A percentile compares a stretch with the other conserved stretches of the same genome.
These are phyloP conservation scores for Diospyros lotus DNA, from an alignment of 148 eudicot species.

Conservation along the genomic window DNA sequence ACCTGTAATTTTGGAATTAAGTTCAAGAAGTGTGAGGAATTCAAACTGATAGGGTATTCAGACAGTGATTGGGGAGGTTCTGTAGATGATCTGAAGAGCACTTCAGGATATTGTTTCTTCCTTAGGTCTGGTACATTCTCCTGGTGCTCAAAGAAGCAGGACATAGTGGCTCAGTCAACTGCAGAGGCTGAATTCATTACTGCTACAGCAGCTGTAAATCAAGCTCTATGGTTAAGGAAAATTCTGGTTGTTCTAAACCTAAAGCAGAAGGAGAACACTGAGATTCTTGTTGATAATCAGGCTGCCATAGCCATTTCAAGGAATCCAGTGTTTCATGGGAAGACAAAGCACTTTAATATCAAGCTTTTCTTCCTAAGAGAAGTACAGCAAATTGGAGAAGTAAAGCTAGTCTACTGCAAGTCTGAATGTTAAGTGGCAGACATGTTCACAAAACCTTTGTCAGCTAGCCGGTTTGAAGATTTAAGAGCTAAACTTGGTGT, in stretches of 20 bases:
- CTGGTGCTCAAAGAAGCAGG: no score
- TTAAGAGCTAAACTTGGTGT: neutral
- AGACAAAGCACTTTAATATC: neutral
- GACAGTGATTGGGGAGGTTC: no score
- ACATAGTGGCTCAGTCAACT: no score
- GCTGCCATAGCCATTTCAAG: neutral
- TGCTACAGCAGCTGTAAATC: no score
- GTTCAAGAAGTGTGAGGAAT: neutral
- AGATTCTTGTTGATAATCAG: constrained; percentile 1
- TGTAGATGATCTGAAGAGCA: no score
- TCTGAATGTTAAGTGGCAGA: no score
- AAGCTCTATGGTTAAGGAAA: neutral
- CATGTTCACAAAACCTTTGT: no score
- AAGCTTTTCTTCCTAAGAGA: neutral
- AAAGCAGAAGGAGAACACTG: neutral
- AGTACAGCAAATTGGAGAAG: neutral
- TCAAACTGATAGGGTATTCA: neutral
- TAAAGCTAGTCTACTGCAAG: no score
- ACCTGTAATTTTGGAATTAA: constrained; percentile 7
- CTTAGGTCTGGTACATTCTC: no score
- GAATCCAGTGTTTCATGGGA: neutral
- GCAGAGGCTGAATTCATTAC: no score
- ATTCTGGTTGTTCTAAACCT: neutral
- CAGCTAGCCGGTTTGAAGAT: no score
- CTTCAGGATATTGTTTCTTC: no score